Base-by-base conservation (phyloP, 2,329 filamentous ascomycete genomes). In the Mycosphaerella arachidis region DNA sequence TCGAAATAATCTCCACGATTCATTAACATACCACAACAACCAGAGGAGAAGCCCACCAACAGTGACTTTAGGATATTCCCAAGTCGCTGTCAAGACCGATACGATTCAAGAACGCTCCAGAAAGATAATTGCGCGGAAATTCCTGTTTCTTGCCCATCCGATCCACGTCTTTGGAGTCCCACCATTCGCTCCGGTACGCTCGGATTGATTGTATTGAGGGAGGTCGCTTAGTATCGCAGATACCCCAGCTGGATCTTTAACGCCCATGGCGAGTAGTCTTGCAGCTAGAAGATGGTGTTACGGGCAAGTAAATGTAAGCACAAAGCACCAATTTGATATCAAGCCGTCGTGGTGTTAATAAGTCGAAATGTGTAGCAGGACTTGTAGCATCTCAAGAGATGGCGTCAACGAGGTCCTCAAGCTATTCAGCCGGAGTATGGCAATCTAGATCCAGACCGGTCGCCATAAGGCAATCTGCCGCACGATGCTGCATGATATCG, bases 141-240 rank as follows among this genome's bases (percentile, higher is more conserved):
- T 60, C 65, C 57, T 68, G 63, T 48, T 63, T 64, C 52, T 67
- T 68, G 24, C 66, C 67, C 52, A 67, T 56, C 6, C 67, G 60
- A 27, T 58, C 48, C 67, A 69, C 68, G 37, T 69, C 60, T 27
- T 46, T 50, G 10, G 53, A 29, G 31, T 43, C 53, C 12, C 18
- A 16, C 29, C 16, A 20, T 9, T 20, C 5, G 53, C 53, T 27
- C 31, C 53, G 5, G 40, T 55, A 3, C 6, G 20, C 6, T 24
- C 31, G 33, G 35, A 10, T 5, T 33, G 5, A 27, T 45, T 7
- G 13, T 40, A 13, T 16, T 9, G 13, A 6, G 31, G 31, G 10
- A 33, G 31, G 31, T 33, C 31, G 31, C 31, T 33, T 10, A 10
- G 31, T 33, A 10, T 33, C 31, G 31, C 6, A 10, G 31, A 33